These are phyloP conservation scores for Phytopythium delawarense DNA, from an alignment of 352 stramenopile species.

Conservation along the genomic window DNA sequence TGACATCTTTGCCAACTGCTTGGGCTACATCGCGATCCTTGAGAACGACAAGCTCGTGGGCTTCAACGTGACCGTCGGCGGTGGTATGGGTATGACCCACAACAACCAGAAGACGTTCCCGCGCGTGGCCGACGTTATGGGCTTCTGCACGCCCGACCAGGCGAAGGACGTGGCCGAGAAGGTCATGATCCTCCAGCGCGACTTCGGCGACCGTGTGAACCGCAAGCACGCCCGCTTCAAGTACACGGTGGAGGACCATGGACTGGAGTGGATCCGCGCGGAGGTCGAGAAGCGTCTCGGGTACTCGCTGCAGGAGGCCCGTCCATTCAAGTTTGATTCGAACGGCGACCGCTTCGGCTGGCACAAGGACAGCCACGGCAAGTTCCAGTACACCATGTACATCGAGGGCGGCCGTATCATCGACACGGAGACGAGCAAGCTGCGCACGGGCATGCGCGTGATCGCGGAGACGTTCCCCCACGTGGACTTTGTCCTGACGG, in stretches of 20 bases:
- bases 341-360: constrained; percentile 78
- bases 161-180: constrained; percentile 89
- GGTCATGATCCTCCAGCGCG: constrained; percentile 93
- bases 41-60: constrained; percentile 80
- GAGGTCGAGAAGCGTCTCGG: constrained; percentile 94
- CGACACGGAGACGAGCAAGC: constrained; percentile 80
- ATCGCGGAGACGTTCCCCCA: constrained; percentile 91
- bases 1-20: constrained; percentile 97
- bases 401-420: constrained; percentile 91
- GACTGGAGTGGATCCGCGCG: constrained; percentile 91
- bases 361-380: constrained; percentile 64
- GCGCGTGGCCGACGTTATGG: constrained; percentile 94
- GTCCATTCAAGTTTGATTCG: constrained; percentile 59
- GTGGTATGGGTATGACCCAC: constrained; percentile 97
- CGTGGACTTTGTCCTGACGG: constrained; percentile 91
- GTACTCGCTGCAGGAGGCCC: constrained; percentile 89
- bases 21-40: constrained; percentile 94
- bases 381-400: constrained; percentile 82
- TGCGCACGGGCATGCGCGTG: constrained; percentile 90
- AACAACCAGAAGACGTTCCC: constrained; percentile 98
- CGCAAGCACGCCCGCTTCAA: constrained; percentile 97
- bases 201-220: constrained; percentile 97
- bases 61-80: constrained; percentile 97
- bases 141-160: constrained; percentile 94
- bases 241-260: constrained; percentile 97